Evolutionary conservation across 1,284 basidiomycete genomes (phyloP).

Genomic region (Gomphus bonarii): DNA sequence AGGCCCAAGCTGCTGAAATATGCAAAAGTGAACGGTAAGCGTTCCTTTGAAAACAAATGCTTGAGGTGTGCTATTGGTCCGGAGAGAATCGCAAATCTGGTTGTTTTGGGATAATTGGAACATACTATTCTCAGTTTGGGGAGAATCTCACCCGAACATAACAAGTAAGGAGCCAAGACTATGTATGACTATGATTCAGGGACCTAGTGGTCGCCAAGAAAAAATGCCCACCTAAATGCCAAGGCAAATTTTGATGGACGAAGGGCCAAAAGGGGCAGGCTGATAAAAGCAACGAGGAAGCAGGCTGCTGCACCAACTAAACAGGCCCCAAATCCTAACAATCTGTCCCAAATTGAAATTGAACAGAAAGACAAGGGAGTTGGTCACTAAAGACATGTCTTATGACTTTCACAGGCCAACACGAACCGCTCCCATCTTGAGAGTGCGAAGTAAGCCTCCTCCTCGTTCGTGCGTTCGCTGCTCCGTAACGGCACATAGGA

Average conservation of each 20-base stretch:
- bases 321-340: constrained; percentile 91
- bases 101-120: background rate
- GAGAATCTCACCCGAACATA: constrained; percentile 70
- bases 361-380: background rate
- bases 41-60: constrained; percentile 77
- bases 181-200: constrained; percentile 5
- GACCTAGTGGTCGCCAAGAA: background rate
- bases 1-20: constrained; percentile 76
- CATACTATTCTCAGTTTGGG: background rate
- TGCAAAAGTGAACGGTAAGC: constrained; percentile 78
- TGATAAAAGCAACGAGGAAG: constrained; percentile 92
- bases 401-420: background rate
- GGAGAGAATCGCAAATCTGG: constrained; percentile 75
- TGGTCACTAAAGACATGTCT: background rate
- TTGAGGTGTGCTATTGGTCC: constrained; percentile 83
- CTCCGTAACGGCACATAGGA: constrained; percentile 87
- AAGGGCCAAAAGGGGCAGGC: constrained; percentile 73
- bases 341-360: constrained; percentile 30
- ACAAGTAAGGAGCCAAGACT: constrained; percentile 77
- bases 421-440: constrained; percentile 80
- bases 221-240: constrained; percentile 59
- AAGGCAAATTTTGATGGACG: constrained; percentile 86
- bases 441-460: constrained; percentile 92
- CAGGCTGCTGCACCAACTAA: constrained; percentile 86
- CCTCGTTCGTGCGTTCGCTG: constrained; percentile 80